Percentiles rank a stretch among this genome's conserved stretches.
phyloP scores from a whole-genome alignment of 768 basidiomycete genomes.

The Boletus huronensis region DNA sequence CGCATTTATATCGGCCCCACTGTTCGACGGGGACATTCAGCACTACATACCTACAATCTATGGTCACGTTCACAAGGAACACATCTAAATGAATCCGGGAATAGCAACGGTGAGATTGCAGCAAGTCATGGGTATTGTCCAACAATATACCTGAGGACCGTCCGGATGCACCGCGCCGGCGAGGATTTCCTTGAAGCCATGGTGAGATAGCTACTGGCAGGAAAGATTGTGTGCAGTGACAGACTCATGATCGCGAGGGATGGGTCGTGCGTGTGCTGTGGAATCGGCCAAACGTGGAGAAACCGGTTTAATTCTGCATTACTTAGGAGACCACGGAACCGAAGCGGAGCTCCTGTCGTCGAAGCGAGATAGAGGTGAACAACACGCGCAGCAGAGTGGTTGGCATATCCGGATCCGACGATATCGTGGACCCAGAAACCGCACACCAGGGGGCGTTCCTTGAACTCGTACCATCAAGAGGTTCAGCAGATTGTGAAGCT shows the following conservation, averaged over 20 bases:
- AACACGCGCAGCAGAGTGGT: slow-evolving; percentile 36
- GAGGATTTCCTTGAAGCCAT: background rate
- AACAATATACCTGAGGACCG: slow-evolving; percentile 6
- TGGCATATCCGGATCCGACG: slow-evolving; percentile 57
- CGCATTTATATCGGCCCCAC: slow-evolving; percentile 2
- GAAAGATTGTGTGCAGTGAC: slow-evolving; percentile 68
- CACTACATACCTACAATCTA: background rate
- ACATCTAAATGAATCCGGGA: background rate
- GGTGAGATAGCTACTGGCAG: slow-evolving; percentile 35
- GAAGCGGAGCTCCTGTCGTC: slow-evolving; percentile 46
- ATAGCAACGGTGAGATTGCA: slow-evolving; percentile 11
- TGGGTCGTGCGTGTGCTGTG: slow-evolving; percentile 55
- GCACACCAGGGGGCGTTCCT: too few relatives aligned
- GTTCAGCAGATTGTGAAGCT: too few relatives aligned
- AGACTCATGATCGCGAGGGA: slow-evolving; percentile 63
- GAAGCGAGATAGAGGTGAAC: slow-evolving; percentile 42
- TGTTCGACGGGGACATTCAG: slow-evolving; percentile 1
- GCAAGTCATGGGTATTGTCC: slow-evolving; percentile 14
- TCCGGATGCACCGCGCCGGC: slow-evolving; percentile 2
- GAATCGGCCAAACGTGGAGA: slow-evolving; percentile 67
- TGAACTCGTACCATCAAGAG: too few relatives aligned
- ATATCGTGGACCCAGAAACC: slow-evolving; percentile 58
- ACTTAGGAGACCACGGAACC: slow-evolving; percentile 55
- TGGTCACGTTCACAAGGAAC: slow-evolving; percentile 12
- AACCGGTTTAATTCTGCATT: slow-evolving; percentile 60